Evolutionary conservation across 768 basidiomycete genomes (phyloP).

Genomic region (Polyporus arcularius): DNA sequence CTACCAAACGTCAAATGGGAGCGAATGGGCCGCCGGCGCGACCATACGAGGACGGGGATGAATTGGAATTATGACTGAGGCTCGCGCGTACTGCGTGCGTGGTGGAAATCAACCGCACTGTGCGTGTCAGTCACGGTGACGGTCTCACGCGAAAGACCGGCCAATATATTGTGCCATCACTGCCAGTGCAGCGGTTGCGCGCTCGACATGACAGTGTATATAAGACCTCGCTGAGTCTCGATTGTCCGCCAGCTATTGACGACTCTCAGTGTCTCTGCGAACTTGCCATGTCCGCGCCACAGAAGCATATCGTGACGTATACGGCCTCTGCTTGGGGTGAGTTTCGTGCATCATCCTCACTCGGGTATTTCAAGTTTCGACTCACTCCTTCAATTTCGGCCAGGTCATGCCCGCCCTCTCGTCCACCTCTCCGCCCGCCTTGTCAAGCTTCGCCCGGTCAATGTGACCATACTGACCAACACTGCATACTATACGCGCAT

Average conservation of each 20-base stretch:
- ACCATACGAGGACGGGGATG: no score
- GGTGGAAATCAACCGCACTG: no score
- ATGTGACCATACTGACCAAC: constrained; percentile 16
- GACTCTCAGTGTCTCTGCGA: background rate
- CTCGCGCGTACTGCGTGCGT: no score
- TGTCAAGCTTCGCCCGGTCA: constrained; percentile 8
- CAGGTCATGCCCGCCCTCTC: constrained; percentile 22
- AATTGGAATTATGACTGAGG: no score
- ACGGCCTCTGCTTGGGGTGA: constrained; percentile 8
- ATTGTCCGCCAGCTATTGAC: background rate
- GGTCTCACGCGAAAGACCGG: no score
- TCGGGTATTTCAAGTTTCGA: no score
- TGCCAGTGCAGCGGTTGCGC: no score
- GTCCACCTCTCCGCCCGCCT: constrained; percentile 12
- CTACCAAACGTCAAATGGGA: no score
- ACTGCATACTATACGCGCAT: constrained; percentile 3
- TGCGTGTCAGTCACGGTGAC: no score
- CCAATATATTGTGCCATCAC: no score
- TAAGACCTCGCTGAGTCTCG: no score
- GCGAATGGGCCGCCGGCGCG: no score
- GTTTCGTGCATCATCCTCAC: background rate
- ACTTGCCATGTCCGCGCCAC: background rate
- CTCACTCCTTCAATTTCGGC: background rate
- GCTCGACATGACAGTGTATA: background rate
- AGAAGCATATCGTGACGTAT: constrained; percentile 1